Percentiles rank a stretch among this genome's conserved stretches.
phyloP scores from a whole-genome alignment of 306 rosid genomes.

The Gastrolobium villosum region DNA sequence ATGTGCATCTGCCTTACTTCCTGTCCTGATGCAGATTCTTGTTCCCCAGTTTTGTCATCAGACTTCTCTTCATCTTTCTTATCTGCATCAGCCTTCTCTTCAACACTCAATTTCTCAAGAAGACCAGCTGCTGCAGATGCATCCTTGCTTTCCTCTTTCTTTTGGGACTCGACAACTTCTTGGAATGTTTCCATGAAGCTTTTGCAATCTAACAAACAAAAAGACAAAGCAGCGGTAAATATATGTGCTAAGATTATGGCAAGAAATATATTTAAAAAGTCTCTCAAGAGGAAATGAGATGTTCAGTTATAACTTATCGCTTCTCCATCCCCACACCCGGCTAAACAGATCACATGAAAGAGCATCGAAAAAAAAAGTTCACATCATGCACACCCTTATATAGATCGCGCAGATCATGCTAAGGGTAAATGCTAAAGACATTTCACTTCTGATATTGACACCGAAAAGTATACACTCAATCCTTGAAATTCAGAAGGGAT shows the following conservation, averaged over 20 bases:
- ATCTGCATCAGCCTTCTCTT: too few relatives aligned
- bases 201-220: slow-evolving; percentile 74
- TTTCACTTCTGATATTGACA: background rate
- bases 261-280: background rate
- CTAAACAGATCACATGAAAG: background rate
- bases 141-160: slow-evolving; percentile 66
- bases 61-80: too few relatives aligned
- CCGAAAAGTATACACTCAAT: background rate
- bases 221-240: slow-evolving; percentile 24
- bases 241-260: background rate
- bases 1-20: too few relatives aligned
- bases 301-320: background rate
- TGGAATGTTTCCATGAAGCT: slow-evolving; percentile 88
- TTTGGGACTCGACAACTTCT: slow-evolving; percentile 92
- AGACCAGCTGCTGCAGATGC: slow-evolving; percentile 81
- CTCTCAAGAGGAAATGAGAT: background rate
- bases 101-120: too few relatives aligned
- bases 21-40: too few relatives aligned
- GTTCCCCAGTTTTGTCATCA: too few relatives aligned
- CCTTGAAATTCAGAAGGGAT: background rate
- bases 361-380: background rate
- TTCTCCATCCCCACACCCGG: background rate
- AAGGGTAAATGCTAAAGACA: background rate
- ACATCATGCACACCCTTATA: background rate
- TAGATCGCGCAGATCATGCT: background rate